Evolutionary conservation across 2,329 filamentous ascomycete species (phyloP), one percentile per base, ranked within the genome.

Genomic region (Xylariaceae sp.): DNA sequence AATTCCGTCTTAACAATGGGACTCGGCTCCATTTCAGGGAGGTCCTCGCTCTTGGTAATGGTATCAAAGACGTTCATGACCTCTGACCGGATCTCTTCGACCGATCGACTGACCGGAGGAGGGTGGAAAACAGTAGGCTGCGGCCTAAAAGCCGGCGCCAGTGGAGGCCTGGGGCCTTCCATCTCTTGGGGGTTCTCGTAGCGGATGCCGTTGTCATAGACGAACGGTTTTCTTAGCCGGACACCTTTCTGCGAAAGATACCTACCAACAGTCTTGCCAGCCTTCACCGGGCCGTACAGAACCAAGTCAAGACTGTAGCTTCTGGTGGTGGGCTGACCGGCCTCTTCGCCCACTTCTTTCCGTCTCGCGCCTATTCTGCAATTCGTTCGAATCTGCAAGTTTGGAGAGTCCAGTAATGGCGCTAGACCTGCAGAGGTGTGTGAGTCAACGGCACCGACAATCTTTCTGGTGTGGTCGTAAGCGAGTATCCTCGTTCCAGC

Each of bases 31-130:
- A 83, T 79, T 48, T 82, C 75, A 0, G 85, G 84, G 5, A 97
- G 67, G 43, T 87, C 78, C 40, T 94, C 84, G 8, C 74, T 80
- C 52, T 81, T 81, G 17, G 81, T 76, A 27, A 96, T 76, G 6
- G 82, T 83, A 64, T 96, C 88, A 54, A 98, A 95, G 57, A 97
- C 86, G 29, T 79, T 81, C 60, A 87, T 76, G 15, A 95, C 84
- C 41, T 95, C 88, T 47, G 79, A 81, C 8, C 84, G 83, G 43
- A 95, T 83, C 62, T 97, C 88, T 52, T 97, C 90, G 1, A 82
- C 80, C 1, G 86, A 90, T 21, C 87, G 76, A 33, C 59, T 63
- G 26, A 63, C 60, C 3, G 63, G 45, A 4, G 61, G 53, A 24
- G 54, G 38, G 6, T 50, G 39, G 15, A 53, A 12, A 30, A 47